A percentile compares a stretch with the other conserved stretches of the same genome.
phyloP scores from a whole-genome alignment of 2,329 filamentous ascomycete genomes.

The Sarocladium brachiariae region DNA sequence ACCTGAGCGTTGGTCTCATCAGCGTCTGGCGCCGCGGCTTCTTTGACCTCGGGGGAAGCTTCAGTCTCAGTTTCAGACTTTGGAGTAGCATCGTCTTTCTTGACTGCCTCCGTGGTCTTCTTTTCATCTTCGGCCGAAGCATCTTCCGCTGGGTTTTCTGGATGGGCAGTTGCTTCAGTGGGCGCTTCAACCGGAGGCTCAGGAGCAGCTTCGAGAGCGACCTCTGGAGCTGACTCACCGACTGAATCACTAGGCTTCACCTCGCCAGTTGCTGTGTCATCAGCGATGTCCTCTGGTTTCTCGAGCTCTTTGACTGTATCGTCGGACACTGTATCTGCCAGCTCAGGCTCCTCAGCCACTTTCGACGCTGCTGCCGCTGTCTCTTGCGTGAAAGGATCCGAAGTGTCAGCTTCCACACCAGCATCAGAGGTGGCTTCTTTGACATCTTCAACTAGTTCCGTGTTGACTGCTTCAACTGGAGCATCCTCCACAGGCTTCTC shows the following conservation, averaged over 20 bases:
- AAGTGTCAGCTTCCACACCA: background rate
- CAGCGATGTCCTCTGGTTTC: slow-evolving; percentile 13
- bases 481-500: background rate
- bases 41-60: background rate
- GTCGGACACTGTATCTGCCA: slow-evolving; percentile 5
- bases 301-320: slow-evolving; percentile 10
- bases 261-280: slow-evolving; percentile 13
- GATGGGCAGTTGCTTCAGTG: background rate
- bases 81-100: background rate
- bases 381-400: slow-evolving; percentile 4
- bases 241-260: slow-evolving; percentile 3
- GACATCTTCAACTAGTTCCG: background rate
- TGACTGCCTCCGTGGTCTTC: background rate
- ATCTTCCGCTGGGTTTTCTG: too few species aligned
- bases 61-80: slow-evolving; percentile 4
- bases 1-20: slow-evolving; percentile 3
- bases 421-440: background rate
- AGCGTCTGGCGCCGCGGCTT: background rate
- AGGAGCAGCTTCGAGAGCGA: slow-evolving; percentile 5
- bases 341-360: background rate
- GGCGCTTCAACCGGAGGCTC: background rate
- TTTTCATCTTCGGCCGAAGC: background rate
- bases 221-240: background rate
- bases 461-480: background rate
- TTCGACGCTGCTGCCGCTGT: background rate